Evolutionary conservation across 2,329 filamentous ascomycete genomes (phyloP).

Genomic region (Hymenoscyphus fructigenus): DNA sequence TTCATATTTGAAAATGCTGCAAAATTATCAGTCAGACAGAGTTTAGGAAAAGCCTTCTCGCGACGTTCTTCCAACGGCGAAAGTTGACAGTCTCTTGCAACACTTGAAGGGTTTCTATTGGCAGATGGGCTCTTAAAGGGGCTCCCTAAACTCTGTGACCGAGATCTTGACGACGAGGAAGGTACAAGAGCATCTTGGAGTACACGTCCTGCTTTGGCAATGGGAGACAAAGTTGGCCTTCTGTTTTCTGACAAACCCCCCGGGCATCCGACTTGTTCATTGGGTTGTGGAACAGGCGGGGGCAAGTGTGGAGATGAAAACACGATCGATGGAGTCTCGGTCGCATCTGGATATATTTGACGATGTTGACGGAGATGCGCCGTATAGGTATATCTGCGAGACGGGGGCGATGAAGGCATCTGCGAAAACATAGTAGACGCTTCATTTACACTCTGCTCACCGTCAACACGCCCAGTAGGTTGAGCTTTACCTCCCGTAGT

Average conservation of each 20-base stretch:
- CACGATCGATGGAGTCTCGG: slow-evolving; percentile 35
- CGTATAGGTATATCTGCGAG: slow-evolving; percentile 33
- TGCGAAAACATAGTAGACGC: slow-evolving; percentile 26
- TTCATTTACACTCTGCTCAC: slow-evolving; percentile 15
- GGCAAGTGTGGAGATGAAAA: slow-evolving; percentile 38
- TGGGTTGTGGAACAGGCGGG: slow-evolving; percentile 27
- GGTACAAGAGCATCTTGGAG: slow-evolving; percentile 36
- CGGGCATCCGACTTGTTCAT: slow-evolving; percentile 17
- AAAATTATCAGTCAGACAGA: slow-evolving; percentile 26
- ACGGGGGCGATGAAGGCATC: slow-evolving; percentile 35
- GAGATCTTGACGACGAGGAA: slow-evolving; percentile 31
- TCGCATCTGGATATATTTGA: slow-evolving; percentile 25
- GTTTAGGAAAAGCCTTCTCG: slow-evolving; percentile 24
- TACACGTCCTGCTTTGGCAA: slow-evolving; percentile 35
- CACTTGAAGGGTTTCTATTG: slow-evolving; percentile 28
- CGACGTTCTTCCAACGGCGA: slow-evolving; percentile 21
- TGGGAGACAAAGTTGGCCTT: slow-evolving; percentile 31
- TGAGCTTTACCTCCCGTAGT: not conserved
- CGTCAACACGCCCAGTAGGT: not conserved
- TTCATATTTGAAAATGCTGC: slow-evolving; percentile 17
- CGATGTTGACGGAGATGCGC: slow-evolving; percentile 32
- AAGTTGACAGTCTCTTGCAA: slow-evolving; percentile 20
- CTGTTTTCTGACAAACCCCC: slow-evolving; percentile 16
- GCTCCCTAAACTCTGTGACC: slow-evolving; percentile 36
- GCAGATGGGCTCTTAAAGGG: slow-evolving; percentile 37